phyloP scores from a whole-genome alignment of 192 early-diverging fungal genomes.

The Umbelopsis sp. region DNA sequence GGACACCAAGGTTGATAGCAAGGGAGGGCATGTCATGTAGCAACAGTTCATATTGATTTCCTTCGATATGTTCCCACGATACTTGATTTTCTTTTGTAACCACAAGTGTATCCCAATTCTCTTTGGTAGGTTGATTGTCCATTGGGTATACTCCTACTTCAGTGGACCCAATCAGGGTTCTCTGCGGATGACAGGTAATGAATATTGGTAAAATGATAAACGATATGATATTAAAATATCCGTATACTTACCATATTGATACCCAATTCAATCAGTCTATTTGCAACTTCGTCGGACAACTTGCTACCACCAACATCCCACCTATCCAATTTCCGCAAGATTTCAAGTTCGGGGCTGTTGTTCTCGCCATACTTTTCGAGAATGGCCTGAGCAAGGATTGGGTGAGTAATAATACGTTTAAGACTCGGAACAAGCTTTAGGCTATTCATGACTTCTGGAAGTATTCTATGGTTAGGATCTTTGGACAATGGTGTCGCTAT shows the following conservation, averaged over 20 bases:
- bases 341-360: not conserved
- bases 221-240: too few relatives aligned
- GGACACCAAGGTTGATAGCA: not conserved
- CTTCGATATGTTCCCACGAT: conserved; percentile 1
- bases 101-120: conserved; percentile 5
- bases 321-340: not conserved
- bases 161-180: not conserved
- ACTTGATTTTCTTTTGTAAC: not conserved
- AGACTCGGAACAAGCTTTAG: not conserved
- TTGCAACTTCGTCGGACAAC: not conserved
- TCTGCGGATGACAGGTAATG: not conserved
- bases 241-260: not conserved
- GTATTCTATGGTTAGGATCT: not conserved
- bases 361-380: not conserved
- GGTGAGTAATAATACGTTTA: not conserved
- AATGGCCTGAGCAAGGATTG: not conserved
- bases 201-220: too few relatives aligned
- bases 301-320: not conserved
- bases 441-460: not conserved
- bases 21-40: not conserved
- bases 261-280: not conserved
- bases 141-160: conserved; percentile 3
- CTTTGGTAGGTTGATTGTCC: not conserved
- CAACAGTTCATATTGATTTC: not conserved
- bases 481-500: not conserved